Percentiles rank a stretch among this genome's conserved stretches.
Conservation (phyloP, 768 basidiomycete species). For the Lactifluus hygrophoroides region DNA sequence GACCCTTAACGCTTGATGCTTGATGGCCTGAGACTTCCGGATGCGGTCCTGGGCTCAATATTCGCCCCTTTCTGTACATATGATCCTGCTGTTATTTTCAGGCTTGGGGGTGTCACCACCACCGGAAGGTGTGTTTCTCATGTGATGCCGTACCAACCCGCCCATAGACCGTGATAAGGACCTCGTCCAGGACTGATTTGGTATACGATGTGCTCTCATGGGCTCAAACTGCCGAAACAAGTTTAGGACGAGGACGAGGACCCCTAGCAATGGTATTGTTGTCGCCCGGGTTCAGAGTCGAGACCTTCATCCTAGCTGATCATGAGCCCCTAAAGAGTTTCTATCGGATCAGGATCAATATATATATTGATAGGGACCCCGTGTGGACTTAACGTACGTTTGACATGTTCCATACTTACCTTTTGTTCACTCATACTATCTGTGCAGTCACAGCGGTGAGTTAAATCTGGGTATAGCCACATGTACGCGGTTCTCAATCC, state of each 20-base stretch:
- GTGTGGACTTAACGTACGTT: not conserved
- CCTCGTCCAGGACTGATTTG: not conserved
- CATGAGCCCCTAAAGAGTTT: not conserved
- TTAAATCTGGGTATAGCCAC: not conserved
- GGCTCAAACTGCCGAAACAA: not conserved
- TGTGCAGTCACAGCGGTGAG: not conserved
- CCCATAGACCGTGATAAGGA: not conserved
- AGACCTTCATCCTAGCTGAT: not conserved
- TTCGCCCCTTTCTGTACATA: not conserved
- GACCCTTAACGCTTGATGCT: no score
- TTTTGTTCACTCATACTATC: not conserved
- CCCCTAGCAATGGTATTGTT: not conserved
- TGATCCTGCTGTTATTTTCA: not conserved
- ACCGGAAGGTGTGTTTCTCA: not conserved
- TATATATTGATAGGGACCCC: not conserved
- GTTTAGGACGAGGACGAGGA: not conserved
- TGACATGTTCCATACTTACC: slow-evolving; percentile 1
- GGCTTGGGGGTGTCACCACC: not conserved
- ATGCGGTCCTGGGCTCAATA: not conserved
- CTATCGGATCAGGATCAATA: not conserved
- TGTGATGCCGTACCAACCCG: not conserved
- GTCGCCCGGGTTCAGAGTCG: not conserved
- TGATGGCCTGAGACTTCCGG: not conserved
- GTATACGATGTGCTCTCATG: not conserved
- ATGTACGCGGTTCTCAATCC: not conserved